Percentiles rank a stretch among this genome's conserved stretches.
These are phyloP conservation scores for Coemansia sp. DNA, from an alignment of 192 early-diverging fungal species.

Conservation along the genomic window DNA sequence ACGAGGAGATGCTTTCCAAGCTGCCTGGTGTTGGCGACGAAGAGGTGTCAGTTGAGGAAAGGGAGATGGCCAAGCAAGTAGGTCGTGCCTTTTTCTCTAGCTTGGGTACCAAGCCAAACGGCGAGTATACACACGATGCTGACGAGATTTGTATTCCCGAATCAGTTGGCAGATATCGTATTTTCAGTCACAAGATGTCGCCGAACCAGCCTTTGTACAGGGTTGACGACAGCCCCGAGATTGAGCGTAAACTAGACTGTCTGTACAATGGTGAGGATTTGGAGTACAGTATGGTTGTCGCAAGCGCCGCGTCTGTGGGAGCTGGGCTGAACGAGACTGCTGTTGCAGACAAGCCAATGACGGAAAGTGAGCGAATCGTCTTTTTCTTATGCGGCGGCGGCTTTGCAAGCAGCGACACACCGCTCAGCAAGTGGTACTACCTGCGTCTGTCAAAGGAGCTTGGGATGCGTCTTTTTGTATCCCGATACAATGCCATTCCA, in stretches of 20 bases:
- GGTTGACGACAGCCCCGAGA: constrained; percentile 1
- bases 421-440: constrained; percentile 13
- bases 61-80: neutral
- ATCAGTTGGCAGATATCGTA: constrained; percentile 6
- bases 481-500: constrained; percentile 17
- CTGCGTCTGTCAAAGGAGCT: constrained; percentile 20
- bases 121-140: neutral
- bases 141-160: neutral
- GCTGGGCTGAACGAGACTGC: neutral
- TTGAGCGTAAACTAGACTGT: neutral
- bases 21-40: constrained; percentile 21
- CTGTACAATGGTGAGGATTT: constrained; percentile 1
- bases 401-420: constrained; percentile 18
- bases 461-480: constrained; percentile 23
- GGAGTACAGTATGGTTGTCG: constrained; percentile 20
- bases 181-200: constrained; percentile 10
- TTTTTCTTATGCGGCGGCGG: constrained; percentile 24
- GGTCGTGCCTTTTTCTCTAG: neutral
- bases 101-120: neutral
- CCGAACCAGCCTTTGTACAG: constrained; percentile 12
- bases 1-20: neutral
- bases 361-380: constrained; percentile 8
- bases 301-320: constrained; percentile 1
- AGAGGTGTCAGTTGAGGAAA: constrained; percentile 15
- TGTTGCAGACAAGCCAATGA: neutral